Conservation (phyloP, 2,329 filamentous ascomycete genomes). For the Teratosphaeriaceae sp. region DNA sequence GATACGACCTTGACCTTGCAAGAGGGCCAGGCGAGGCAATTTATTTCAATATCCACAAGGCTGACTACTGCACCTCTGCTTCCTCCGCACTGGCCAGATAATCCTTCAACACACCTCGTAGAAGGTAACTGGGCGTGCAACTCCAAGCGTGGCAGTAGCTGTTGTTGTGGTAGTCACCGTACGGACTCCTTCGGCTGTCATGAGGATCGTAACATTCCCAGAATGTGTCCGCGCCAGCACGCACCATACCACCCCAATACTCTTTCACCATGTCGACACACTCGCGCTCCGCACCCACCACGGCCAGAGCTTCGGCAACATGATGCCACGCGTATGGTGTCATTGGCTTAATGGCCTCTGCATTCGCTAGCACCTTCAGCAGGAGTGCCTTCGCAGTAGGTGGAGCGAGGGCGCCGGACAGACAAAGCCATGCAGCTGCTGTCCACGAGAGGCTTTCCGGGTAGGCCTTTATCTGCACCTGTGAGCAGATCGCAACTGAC, state of each 20-base stretch:
- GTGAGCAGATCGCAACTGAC: not conserved
- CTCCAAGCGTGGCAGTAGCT: slow-evolving; percentile 1
- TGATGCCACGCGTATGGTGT: slow-evolving; percentile 1
- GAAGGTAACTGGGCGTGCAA: not conserved
- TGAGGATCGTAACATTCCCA: not conserved
- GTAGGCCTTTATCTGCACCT: not conserved
- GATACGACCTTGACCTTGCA: too few relatives aligned
- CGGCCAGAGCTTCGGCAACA: not conserved
- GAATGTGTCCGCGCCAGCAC: not conserved
- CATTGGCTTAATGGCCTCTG: not conserved
- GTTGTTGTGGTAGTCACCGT: not conserved
- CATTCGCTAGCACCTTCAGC: not conserved
- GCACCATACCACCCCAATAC: slow-evolving; percentile 1
- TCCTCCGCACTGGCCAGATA: too few relatives aligned
- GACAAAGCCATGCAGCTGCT: not conserved
- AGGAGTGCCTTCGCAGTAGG: not conserved
- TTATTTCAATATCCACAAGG: too few relatives aligned
- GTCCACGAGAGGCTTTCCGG: not conserved
- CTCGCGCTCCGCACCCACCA: not conserved
- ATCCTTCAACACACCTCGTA: not conserved
- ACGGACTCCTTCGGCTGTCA: not conserved
- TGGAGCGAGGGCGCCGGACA: not conserved
- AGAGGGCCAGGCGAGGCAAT: too few relatives aligned
- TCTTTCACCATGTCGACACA: not conserved
- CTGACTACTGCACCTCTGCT: too few relatives aligned